A percentile compares a stretch with the other conserved stretches of the same genome.
Conservation (phyloP, 768 basidiomycete genomes). For the Leccinum longicurvipes region DNA sequence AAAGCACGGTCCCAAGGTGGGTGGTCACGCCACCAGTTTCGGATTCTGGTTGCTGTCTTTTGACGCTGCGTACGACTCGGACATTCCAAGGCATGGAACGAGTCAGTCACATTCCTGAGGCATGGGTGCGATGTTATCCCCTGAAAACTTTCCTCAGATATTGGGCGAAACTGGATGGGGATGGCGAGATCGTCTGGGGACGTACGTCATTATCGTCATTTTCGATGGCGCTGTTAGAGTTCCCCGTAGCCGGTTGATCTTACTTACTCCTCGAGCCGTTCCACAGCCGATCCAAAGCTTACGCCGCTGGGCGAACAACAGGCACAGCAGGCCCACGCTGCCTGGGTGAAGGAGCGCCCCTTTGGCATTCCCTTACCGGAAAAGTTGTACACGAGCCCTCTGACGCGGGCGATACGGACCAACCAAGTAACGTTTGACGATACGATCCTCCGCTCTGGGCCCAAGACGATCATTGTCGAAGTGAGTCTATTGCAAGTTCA, state of each 20-base stretch:
- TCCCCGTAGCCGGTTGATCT: neutral
- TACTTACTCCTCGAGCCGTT: neutral
- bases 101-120: slow-evolving; percentile 37
- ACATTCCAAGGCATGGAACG: slow-evolving; percentile 48
- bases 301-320: slow-evolving; percentile 57
- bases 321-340: slow-evolving; percentile 35
- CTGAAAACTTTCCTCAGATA: slow-evolving; percentile 36
- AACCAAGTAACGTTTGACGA: slow-evolving; percentile 50
- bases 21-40: neutral
- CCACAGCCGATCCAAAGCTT: slow-evolving; percentile 44
- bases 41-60: neutral
- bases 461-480: slow-evolving; percentile 51
- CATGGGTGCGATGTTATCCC: neutral
- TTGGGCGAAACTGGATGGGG: slow-evolving; percentile 62
- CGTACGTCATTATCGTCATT: slow-evolving; percentile 43
- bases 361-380: slow-evolving; percentile 19
- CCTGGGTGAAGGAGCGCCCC: slow-evolving; percentile 13
- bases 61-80: neutral
- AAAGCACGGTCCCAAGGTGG: slow-evolving; percentile 57
- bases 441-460: slow-evolving; percentile 23
- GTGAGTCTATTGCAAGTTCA: slow-evolving; percentile 27
- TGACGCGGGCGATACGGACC: slow-evolving; percentile 60
- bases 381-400: slow-evolving; percentile 39
- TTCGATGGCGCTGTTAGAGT: neutral
- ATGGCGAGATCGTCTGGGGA: slow-evolving; percentile 69